Evolutionary conservation across 805 yeast genomes (phyloP).

Genomic region (Groenewaldozyma salmanticensis): DNA sequence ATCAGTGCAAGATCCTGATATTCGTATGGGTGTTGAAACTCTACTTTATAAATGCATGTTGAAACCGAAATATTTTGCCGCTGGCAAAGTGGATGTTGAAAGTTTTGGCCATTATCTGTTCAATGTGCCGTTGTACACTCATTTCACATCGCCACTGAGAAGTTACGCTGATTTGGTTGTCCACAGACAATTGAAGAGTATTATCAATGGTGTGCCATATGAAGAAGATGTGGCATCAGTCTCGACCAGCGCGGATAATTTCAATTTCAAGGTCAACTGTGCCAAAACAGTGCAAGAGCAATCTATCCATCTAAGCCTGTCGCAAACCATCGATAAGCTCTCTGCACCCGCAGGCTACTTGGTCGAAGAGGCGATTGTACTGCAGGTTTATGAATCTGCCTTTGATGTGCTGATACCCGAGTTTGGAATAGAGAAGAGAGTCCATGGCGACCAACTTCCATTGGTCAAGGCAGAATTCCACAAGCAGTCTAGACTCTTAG

Average conservation of each 20-base stretch:
- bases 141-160: constrained; percentile 85
- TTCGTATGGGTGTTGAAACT: constrained; percentile 68
- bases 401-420: constrained; percentile 90
- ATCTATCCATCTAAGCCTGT: constrained; percentile 75
- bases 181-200: constrained; percentile 78
- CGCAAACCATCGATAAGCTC: constrained; percentile 75
- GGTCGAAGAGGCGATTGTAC: constrained; percentile 73
- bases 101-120: constrained; percentile 70
- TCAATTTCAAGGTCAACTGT: constrained; percentile 92
- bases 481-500: constrained; percentile 54
- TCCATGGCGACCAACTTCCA: constrained; percentile 95
- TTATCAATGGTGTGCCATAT: constrained; percentile 32
- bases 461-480: constrained; percentile 87
- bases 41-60: constrained; percentile 71
- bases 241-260: constrained; percentile 79
- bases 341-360: constrained; percentile 67
- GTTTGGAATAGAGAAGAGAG: constrained; percentile 90
- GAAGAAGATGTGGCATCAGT: constrained; percentile 41
- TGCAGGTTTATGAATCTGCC: constrained; percentile 92
- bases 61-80: constrained; percentile 78
- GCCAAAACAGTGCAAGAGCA: constrained; percentile 91
- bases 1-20: constrained; percentile 47
- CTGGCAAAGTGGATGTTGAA: constrained; percentile 78
- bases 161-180: constrained; percentile 89
- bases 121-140: constrained; percentile 80